Percentiles rank a stretch among this genome's conserved stretches.
These are phyloP conservation scores for Orychophragmus violaceus DNA, from an alignment of 345 rosid genomes.

Conservation along the genomic window DNA sequence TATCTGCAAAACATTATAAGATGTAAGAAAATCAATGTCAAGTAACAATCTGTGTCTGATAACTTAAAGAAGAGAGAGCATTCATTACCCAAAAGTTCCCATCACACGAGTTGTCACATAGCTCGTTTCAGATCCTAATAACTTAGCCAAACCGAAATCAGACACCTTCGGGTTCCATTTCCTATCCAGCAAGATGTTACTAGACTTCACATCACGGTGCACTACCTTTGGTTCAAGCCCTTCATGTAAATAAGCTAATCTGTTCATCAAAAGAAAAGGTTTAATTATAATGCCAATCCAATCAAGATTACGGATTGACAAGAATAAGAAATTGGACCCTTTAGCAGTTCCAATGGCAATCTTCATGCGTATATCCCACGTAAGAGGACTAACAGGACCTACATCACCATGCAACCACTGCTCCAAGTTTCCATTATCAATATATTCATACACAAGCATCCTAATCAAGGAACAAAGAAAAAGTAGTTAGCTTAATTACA, in stretches of 20 bases:
- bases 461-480: slow-evolving; percentile 30
- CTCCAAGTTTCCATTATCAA: slow-evolving; percentile 93
- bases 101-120: slow-evolving; percentile 93
- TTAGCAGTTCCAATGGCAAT: slow-evolving; percentile 90
- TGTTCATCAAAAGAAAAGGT: slow-evolving; percentile 28
- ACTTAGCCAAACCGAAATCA: slow-evolving; percentile 90
- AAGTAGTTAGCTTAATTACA: background rate
- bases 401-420: slow-evolving; percentile 96
- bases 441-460: slow-evolving; percentile 92
- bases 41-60: background rate
- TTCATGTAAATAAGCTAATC: slow-evolving; percentile 91
- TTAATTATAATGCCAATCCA: background rate
- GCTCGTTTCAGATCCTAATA: slow-evolving; percentile 77
- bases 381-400: slow-evolving; percentile 76
- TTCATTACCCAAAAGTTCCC: slow-evolving; percentile 99
- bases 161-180: slow-evolving; percentile 87
- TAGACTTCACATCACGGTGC: slow-evolving; percentile 91
- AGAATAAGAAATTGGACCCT: slow-evolving; percentile 42
- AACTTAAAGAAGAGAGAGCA: too few species aligned
- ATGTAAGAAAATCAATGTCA: background rate
- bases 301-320: background rate
- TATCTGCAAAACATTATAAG: slow-evolving; percentile 48
- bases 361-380: slow-evolving; percentile 91
- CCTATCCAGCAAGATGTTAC: slow-evolving; percentile 76
- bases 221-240: slow-evolving; percentile 96